These are phyloP conservation scores for Rhododendron vialii DNA, from an alignment of 148 eudicot species.

Conservation along the genomic window DNA sequence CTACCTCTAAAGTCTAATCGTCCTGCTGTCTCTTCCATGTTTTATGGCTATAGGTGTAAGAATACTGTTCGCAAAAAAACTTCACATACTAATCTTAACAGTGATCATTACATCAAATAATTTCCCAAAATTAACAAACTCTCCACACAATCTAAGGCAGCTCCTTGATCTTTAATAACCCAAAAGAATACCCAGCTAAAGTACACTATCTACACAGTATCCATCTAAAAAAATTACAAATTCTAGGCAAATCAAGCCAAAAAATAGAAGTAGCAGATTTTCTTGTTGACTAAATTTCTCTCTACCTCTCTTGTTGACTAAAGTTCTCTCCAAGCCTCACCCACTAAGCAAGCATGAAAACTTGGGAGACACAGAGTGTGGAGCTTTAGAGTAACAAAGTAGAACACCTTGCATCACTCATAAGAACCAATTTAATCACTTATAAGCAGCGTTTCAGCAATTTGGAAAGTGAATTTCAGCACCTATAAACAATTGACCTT, in stretches of 20 bases:
- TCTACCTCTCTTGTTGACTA: background rate
- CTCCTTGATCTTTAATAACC: too few relatives aligned
- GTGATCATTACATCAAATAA: too few relatives aligned
- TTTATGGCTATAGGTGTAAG: too few relatives aligned
- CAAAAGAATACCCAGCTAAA: too few relatives aligned
- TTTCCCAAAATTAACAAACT: too few relatives aligned
- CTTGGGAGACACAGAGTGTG: background rate
- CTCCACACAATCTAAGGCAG: too few relatives aligned
- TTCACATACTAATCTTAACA: too few relatives aligned
- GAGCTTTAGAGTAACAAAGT: background rate
- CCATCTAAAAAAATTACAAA: background rate
- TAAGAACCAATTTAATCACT: background rate
- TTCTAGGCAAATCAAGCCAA: background rate
- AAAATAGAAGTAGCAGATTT: background rate
- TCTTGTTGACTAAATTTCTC: background rate
- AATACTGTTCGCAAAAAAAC: too few relatives aligned
- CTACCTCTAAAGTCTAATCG: too few relatives aligned
- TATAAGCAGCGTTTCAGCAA: background rate
- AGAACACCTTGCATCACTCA: background rate
- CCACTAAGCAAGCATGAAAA: background rate
- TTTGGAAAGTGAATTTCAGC: background rate
- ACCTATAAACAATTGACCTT: background rate
- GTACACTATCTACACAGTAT: too few relatives aligned
- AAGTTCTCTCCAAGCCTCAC: background rate
- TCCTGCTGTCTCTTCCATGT: too few relatives aligned